phyloP scores from a whole-genome alignment of 345 rosid species.

The Moricandia arvensis region DNA sequence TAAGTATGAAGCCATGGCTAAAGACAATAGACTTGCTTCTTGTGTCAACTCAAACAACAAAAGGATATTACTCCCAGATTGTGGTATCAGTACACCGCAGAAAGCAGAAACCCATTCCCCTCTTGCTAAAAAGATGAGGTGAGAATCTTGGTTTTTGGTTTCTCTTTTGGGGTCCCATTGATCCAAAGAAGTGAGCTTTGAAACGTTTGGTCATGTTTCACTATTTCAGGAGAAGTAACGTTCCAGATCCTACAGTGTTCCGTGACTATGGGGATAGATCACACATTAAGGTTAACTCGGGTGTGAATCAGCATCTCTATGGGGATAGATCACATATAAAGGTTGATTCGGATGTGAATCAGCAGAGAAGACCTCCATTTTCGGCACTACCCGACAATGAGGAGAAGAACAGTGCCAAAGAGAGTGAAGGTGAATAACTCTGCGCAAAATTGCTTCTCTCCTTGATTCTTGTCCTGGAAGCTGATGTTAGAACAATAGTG shows the following conservation, averaged over 20 bases:
- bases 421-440: constrained; percentile 50
- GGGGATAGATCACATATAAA: not conserved
- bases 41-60: constrained; percentile 64
- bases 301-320: not conserved
- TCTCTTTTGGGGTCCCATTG: not conserved
- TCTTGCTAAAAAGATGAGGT: constrained; percentile 61
- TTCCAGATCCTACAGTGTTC: constrained; percentile 44
- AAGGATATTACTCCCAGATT: constrained; percentile 52
- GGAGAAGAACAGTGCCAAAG: constrained; percentile 42
- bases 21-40: constrained; percentile 57
- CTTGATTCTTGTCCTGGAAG: constrained; percentile 17
- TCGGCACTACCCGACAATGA: constrained; percentile 55
- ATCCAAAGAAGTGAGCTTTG: constrained; percentile 9
- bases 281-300: constrained; percentile 44
- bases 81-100: constrained; percentile 44
- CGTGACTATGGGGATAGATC: constrained; percentile 51
- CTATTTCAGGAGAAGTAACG: constrained; percentile 64
- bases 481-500: not conserved
- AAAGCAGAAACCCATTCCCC: constrained; percentile 44
- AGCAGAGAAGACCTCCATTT: constrained; percentile 63
- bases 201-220: not conserved
- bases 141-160: not conserved
- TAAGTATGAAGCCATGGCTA: constrained; percentile 81
- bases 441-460: constrained; percentile 1
- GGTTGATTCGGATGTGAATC: constrained; percentile 23